Conservation (phyloP, 1,139 yeast genomes). For the Debaryomyces sp. region DNA sequence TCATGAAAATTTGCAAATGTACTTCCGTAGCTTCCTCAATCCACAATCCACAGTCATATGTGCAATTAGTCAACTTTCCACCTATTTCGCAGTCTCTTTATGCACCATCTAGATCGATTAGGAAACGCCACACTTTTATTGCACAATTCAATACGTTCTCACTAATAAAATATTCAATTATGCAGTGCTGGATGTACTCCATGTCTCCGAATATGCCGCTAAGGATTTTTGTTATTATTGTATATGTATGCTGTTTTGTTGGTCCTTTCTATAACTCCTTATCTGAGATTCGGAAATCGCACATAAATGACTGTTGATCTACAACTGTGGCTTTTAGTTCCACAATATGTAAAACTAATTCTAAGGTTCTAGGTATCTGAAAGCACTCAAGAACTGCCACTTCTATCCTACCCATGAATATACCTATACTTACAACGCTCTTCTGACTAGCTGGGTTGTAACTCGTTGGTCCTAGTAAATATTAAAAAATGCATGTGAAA, state of each 20-base stretch:
- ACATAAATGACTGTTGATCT: not conserved
- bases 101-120: not conserved
- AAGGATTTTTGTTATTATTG: not conserved
- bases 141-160: not conserved
- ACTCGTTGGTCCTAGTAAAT: not conserved
- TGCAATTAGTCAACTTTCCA: not conserved
- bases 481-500: not conserved
- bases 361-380: not conserved
- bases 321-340: not conserved
- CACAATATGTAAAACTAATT: not conserved
- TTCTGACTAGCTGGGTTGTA: too few species aligned
- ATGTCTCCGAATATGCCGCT: not conserved
- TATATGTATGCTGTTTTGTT: not conserved
- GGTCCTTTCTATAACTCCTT: not conserved
- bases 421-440: not conserved
- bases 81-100: not conserved
- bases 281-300: not conserved
- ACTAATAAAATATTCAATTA: not conserved
- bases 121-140: not conserved
- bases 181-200: not conserved
- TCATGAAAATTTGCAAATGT: not conserved
- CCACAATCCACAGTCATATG: not conserved
- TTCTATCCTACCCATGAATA: not conserved
- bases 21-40: not conserved
- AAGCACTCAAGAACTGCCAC: not conserved